These are phyloP conservation scores for Saksenaea vasiformis DNA, from an alignment of 371 early-diverging fungal species.

Conservation along the genomic window DNA sequence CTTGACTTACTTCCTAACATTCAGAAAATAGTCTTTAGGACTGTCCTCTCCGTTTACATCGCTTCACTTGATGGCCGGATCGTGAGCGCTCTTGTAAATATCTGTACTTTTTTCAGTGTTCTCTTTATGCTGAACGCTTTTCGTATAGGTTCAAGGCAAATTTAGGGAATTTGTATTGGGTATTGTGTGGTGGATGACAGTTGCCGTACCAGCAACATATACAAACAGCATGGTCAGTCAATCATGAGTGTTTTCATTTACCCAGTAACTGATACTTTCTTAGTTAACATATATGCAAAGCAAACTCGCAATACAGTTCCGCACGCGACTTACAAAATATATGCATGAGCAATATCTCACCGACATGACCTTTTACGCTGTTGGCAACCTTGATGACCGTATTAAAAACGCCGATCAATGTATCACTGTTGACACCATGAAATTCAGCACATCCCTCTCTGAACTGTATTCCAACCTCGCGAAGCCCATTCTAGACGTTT, in stretches of 20 bases:
- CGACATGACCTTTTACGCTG: slow-evolving; percentile 86
- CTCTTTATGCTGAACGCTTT: neutral
- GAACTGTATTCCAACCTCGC: slow-evolving; percentile 84
- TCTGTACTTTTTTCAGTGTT: neutral
- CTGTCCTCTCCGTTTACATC: slow-evolving; percentile 82
- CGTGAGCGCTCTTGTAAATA: slow-evolving; percentile 79
- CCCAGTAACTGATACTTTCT: slow-evolving; percentile 23
- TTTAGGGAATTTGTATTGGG: slow-evolving; percentile 77
- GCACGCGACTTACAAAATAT: slow-evolving; percentile 81
- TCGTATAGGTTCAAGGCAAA: slow-evolving; percentile 67
- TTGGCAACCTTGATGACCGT: slow-evolving; percentile 82
- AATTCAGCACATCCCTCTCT: slow-evolving; percentile 78
- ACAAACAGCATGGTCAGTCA: slow-evolving; percentile 88
- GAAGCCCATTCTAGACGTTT: slow-evolving; percentile 86
- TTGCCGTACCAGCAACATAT: slow-evolving; percentile 93
- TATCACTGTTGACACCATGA: slow-evolving; percentile 87
- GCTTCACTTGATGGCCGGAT: slow-evolving; percentile 94
- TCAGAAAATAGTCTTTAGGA: slow-evolving; percentile 67
- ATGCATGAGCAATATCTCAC: slow-evolving; percentile 84
- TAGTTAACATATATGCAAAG: slow-evolving; percentile 81
- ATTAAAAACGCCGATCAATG: slow-evolving; percentile 90
- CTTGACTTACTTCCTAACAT: neutral
- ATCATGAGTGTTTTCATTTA: neutral
- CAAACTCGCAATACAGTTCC: slow-evolving; percentile 83
- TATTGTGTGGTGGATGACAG: slow-evolving; percentile 88